Evolutionary conservation across 2,329 filamentous ascomycete species (phyloP).

Genomic region (Fusarium sp.): DNA sequence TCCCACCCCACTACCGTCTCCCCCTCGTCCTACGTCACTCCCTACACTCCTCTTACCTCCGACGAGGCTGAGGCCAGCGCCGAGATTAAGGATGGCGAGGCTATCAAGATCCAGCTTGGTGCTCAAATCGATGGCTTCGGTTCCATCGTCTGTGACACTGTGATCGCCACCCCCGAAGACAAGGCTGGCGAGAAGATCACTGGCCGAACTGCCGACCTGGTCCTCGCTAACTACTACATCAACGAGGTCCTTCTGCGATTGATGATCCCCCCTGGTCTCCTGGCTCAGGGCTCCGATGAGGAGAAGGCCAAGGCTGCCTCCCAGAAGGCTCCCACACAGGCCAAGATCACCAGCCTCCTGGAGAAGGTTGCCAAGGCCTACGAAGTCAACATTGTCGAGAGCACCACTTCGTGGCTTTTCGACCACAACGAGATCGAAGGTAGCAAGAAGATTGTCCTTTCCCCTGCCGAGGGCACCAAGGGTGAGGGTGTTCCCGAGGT

Average conservation of each 20-base stretch:
- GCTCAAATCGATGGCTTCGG: conserved; percentile 98
- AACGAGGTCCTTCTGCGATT: conserved; percentile 94
- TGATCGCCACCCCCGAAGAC: conserved; percentile 75
- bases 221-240: conserved; percentile 92
- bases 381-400: conserved; percentile 93
- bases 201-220: conserved; percentile 84
- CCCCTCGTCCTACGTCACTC: conserved; percentile 92
- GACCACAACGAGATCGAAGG: conserved; percentile 98
- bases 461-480: conserved; percentile 86
- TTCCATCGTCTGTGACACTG: conserved; percentile 93
- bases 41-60: conserved; percentile 90
- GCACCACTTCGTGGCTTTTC: conserved; percentile 97
- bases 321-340: conserved; percentile 84
- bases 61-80: conserved; percentile 85
- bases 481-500: conserved; percentile 90
- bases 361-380: conserved; percentile 94
- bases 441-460: conserved; percentile 95
- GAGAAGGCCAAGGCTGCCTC: conserved; percentile 92
- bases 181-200: conserved; percentile 72
- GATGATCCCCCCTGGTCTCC: conserved; percentile 88
- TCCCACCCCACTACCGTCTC: conserved; percentile 95
- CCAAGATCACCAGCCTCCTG: conserved; percentile 85
- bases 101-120: conserved; percentile 98
- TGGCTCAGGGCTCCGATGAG: conserved; percentile 86
- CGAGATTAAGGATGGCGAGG: conserved; percentile 84